Evolutionary conservation across 73 alveolate species (phyloP).

Genomic region (Stentor coeruleus): DNA sequence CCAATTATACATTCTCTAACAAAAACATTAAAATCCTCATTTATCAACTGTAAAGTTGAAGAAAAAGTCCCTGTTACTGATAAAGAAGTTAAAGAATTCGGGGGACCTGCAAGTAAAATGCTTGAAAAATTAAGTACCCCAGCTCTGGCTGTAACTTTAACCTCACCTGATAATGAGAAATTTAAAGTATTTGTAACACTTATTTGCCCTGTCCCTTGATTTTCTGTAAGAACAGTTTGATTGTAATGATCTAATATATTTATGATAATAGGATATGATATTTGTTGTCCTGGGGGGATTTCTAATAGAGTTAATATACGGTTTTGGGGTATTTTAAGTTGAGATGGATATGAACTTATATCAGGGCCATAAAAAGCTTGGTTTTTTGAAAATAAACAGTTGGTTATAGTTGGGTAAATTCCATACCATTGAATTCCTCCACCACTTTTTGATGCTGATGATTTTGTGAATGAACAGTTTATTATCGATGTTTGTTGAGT

Average conservation of each 20-base stretch:
- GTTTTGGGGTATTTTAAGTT: not conserved
- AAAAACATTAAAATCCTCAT: not conserved
- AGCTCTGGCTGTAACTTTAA: not conserved
- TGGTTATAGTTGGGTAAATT: not conserved
- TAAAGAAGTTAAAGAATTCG: not conserved
- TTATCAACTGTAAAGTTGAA: not conserved
- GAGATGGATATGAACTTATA: not conserved
- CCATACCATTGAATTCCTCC: conserved; percentile 13
- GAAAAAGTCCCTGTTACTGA: not conserved
- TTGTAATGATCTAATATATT: not conserved
- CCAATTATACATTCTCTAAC: conserved; percentile 21
- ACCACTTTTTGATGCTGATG: conserved; percentile 8
- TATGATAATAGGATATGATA: not conserved
- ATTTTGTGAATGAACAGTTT: not conserved
- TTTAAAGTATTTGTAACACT: not conserved
- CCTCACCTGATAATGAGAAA: conserved; percentile 1
- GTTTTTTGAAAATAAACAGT: not conserved
- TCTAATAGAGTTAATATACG: not conserved
- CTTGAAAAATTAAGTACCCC: conserved; percentile 25
- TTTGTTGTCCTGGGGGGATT: not conserved
- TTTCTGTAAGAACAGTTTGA: not conserved
- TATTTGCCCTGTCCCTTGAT: not conserved
- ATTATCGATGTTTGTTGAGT: not conserved
- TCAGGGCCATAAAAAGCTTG: not conserved
- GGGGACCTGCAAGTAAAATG: not conserved